Evolutionary conservation across 257 asterid species (phyloP).

Genomic region (Dorcoceras hygrometricum): DNA sequence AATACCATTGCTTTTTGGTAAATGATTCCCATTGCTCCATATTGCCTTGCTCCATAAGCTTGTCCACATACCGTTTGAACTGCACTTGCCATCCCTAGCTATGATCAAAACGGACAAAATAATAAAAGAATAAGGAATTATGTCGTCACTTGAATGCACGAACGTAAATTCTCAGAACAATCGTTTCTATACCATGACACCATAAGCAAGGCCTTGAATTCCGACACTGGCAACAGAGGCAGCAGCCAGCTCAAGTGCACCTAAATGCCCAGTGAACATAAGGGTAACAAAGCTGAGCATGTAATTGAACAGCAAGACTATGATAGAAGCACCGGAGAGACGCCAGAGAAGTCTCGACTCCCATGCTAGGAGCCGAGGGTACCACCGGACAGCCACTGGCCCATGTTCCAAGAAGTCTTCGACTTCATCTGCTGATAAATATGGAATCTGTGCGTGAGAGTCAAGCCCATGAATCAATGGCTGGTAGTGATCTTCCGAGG

Average conservation of each 20-base stretch:
- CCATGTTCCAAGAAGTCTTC: not conserved
- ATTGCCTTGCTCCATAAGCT: constrained; percentile 36
- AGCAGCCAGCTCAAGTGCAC: constrained; percentile 31
- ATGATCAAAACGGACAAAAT: not conserved
- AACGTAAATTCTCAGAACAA: not conserved
- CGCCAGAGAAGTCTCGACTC: constrained; percentile 35
- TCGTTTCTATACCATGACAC: constrained; percentile 29
- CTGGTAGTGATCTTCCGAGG: constrained; percentile 22
- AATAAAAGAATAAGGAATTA: too few species aligned
- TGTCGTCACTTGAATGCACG: too few species aligned
- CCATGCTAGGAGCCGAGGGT: constrained; percentile 30
- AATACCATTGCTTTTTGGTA: constrained; percentile 35
- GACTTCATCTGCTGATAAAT: constrained; percentile 13
- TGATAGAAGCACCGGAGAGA: constrained; percentile 31
- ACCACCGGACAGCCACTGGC: constrained; percentile 16
- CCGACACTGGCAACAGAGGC: constrained; percentile 38
- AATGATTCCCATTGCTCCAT: constrained; percentile 34
- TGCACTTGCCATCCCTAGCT: constrained; percentile 39
- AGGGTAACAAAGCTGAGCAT: constrained; percentile 32
- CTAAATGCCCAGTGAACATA: constrained; percentile 30
- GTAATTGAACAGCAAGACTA: constrained; percentile 26
- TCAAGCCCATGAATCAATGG: constrained; percentile 19
- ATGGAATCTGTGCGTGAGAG: constrained; percentile 13
- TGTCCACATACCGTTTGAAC: constrained; percentile 40
- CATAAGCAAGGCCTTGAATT: constrained; percentile 38